A percentile compares a stretch with the other conserved stretches of the same genome.
These are phyloP conservation scores for Podaxis sp. DNA, from an alignment of 768 basidiomycete genomes.

Conservation along the genomic window DNA sequence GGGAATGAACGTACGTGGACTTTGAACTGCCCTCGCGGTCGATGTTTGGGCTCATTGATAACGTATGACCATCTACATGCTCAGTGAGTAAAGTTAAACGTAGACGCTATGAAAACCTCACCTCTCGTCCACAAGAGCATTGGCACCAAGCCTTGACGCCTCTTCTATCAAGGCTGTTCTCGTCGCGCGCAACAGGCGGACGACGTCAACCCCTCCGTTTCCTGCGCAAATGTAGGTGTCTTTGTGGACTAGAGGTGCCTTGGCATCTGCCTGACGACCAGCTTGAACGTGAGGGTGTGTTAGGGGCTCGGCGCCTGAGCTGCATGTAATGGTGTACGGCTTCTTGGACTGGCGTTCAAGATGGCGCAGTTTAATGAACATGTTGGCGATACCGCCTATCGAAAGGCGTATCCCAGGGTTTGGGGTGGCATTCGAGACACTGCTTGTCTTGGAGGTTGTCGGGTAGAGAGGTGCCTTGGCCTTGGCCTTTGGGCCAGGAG, in stretches of 20 bases:
- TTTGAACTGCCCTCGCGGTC: conserved; percentile 50
- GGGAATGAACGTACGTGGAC: conserved; percentile 48
- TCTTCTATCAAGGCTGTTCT: conserved; percentile 49
- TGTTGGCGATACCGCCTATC: conserved; percentile 46
- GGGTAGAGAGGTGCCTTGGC: neutral
- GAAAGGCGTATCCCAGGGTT: conserved; percentile 22
- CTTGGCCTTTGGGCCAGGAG: neutral
- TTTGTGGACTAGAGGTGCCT: conserved; percentile 26
- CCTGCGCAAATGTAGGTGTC: conserved; percentile 58
- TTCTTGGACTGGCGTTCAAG: conserved; percentile 24
- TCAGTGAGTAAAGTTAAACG: neutral
- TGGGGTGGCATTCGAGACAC: neutral
- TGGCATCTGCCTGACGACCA: conserved; percentile 20
- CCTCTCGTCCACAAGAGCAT: conserved; percentile 69
- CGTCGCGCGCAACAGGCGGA: conserved; percentile 54
- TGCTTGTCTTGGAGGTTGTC: neutral
- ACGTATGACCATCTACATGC: conserved; percentile 61
- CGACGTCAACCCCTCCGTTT: conserved; percentile 51
- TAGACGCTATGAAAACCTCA: conserved; percentile 32
- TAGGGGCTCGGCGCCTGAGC: conserved; percentile 36
- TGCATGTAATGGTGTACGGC: conserved; percentile 28
- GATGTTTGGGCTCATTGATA: conserved; percentile 52
- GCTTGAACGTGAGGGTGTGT: conserved; percentile 35
- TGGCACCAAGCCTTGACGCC: conserved; percentile 49
- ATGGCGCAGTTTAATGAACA: conserved; percentile 55